Base-by-base conservation (phyloP, 2,329 filamentous ascomycete species). In the Botrytis aclada region DNA sequence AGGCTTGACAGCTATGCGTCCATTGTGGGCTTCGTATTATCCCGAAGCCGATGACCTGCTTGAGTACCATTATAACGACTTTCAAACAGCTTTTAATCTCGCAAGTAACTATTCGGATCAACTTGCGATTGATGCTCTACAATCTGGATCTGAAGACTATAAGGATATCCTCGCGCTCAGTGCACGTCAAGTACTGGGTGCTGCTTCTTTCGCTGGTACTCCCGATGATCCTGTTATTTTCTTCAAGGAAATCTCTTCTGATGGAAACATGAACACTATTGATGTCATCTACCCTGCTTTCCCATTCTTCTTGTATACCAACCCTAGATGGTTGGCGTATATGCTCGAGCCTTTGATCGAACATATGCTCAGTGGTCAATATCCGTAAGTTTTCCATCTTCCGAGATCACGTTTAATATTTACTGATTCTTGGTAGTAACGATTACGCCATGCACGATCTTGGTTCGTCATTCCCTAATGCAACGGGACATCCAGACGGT, bases 271-370 rank as follows among this genome's bases (percentile, higher is more conserved):
- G 81, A 93, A 96, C 80, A 96, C 93, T 0, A 92, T 96, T 18
- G 93, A 95, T 83, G 92, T 97, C 72, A 95, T 97, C 77, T 96
- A 94, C 84, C 93, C 93, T 0, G 88, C 93, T 0, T 95, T 94
- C 82, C 93, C 93, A 0, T 96, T 95, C 85, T 95, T 95, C 84
- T 81, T 95, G 32, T 96, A 95, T 80, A 94, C 93, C 29, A 94
- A 95, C 77, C 93, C 93, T 3, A 86, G 88, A 73, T 95, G 93
- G 92, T 84, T 95, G 72, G 91, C 90, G 1, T 95, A 95, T 79
- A 85, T 95, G 4, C 84, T 96, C 7, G 92, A 95, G 80, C 93
- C 93, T 9, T 84, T 95, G 37, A 86, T 96, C 70, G 93, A 96
- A 82, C 92, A 96, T 81, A 93, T 93, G 84, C 83, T 93, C 37